Conservation (phyloP, 148 eudicot genomes). For the Rhododendron kiyosumense region DNA sequence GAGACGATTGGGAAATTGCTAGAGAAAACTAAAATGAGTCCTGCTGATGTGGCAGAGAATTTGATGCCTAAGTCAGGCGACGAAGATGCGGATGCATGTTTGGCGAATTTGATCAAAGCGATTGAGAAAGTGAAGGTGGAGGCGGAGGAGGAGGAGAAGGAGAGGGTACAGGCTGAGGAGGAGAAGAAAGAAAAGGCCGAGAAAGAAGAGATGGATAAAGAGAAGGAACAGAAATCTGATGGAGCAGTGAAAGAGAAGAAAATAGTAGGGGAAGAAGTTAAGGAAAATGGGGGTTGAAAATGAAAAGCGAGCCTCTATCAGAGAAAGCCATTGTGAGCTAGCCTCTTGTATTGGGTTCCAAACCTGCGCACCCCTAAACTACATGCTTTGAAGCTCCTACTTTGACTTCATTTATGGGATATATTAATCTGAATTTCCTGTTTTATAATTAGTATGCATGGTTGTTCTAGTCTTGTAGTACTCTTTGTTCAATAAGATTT, state of each 20-base stretch:
- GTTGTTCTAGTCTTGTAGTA: no score
- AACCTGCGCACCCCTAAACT: no score
- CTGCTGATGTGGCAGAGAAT: conserved; percentile 56
- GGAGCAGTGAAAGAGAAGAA: background rate
- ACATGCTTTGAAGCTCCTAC: no score
- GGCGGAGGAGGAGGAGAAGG: conserved; percentile 21
- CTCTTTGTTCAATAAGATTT: no score
- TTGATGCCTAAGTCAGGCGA: conserved; percentile 37
- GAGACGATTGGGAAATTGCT: conserved; percentile 17
- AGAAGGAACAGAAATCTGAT: background rate
- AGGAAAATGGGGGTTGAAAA: background rate
- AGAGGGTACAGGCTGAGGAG: background rate
- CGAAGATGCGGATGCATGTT: conserved; percentile 18
- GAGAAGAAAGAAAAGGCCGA: background rate
- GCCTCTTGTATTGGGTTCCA: background rate
- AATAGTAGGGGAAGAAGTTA: background rate
- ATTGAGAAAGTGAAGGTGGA: conserved; percentile 17
- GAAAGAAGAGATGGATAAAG: background rate
- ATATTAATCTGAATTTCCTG: background rate
- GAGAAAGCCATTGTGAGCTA: no score
- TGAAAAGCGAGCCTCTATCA: no score
- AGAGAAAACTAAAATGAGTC: conserved; percentile 35
- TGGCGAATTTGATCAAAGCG: conserved; percentile 26
- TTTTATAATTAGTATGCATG: no score
- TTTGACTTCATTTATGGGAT: no score